A percentile compares a stretch with the other conserved stretches of the same genome.
Evolutionary conservation across 2,329 filamentous ascomycete species (phyloP).

Genomic region (Aspergillus sp.): DNA sequence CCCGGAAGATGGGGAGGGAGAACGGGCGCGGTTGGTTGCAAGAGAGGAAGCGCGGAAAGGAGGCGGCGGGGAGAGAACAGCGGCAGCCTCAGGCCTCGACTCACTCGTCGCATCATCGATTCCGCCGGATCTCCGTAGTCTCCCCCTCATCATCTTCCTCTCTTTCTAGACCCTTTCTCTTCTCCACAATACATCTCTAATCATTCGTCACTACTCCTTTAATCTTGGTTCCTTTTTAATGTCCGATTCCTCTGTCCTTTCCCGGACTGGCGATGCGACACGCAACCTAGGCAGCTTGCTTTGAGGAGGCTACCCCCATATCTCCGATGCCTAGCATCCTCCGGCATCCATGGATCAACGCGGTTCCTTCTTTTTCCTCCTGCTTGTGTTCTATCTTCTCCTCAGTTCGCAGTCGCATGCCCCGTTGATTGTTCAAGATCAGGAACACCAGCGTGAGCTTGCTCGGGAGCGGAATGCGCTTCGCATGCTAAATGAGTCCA

Average conservation of each 20-base stretch:
- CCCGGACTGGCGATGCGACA: constrained; percentile 26
- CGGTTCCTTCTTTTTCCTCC: constrained; percentile 49
- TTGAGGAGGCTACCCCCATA: constrained; percentile 14
- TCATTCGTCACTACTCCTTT: background rate
- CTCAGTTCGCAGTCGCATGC: constrained; percentile 49
- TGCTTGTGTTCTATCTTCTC: constrained; percentile 55
- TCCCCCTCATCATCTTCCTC: constrained; percentile 5
- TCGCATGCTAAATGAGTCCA: constrained; percentile 49
- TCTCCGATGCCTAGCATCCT: constrained; percentile 23
- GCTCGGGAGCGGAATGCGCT: constrained; percentile 52
- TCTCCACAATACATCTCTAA: background rate
- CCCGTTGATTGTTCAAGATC: constrained; percentile 39
- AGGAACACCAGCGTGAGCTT: constrained; percentile 50
- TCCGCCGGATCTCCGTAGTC: constrained; percentile 11
- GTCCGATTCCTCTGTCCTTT: background rate
- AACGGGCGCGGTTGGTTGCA: constrained; percentile 13
- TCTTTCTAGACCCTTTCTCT: background rate
- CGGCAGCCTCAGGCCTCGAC: constrained; percentile 23
- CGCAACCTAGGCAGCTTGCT: constrained; percentile 17
- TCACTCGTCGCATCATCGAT: constrained; percentile 25
- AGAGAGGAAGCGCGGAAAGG: constrained; percentile 4
- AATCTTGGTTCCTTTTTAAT: background rate
- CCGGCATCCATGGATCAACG: constrained; percentile 46
- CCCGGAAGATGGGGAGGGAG: background rate
- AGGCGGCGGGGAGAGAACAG: background rate